Base-by-base conservation (phyloP, 2,329 filamentous ascomycete species). In the Phaeosphaeriaceae sp. region DNA sequence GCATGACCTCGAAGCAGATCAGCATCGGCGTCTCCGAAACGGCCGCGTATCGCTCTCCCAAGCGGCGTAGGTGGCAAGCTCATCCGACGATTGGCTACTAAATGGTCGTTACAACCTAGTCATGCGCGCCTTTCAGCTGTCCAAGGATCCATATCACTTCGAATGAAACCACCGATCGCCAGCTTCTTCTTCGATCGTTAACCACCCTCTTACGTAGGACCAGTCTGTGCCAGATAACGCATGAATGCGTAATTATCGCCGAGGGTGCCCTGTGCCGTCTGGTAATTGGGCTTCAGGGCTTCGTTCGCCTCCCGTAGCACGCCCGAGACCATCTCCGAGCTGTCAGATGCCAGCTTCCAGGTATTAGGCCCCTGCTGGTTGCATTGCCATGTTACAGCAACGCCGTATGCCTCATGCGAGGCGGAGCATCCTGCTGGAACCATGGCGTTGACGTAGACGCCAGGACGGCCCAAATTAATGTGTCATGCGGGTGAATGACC, bases 301-400 rank as follows among this genome's bases (percentile, higher is more conserved):
- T 52, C 45, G 15, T 49, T 44, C 32, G 20, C 49, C 49, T 50
- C 46, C 36, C 38, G 18, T 34, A 21, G 41, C 41, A 46, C 44
- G 36, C 49, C 49, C 38, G 32, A 41, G 32, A 18, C 42, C 49
- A 41, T 46, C 50, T 39, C 46, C 46, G 40, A 50, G 49, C 52
- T 47, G 23, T 47, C 34, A 56, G 42, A 45, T 50, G 42, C 37
- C 38, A 37, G 41, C 21, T 46, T 48, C 37, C 37, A 57, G 50
- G 37, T 32, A 43, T 45, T 35, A 45, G 23, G 23, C 47, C 43
- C 46, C 28, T 57, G 23, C 41, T 46, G 34, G 50, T 48, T 54
- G 40, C 47, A 54, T 54, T 50, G 36, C 32, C n/a, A 54, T 50
- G 43, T 57, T 54, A 54, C 47, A 54, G 42, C 47, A 50, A 50